phyloP scores from a whole-genome alignment of 768 basidiomycete species.

The Pleurotus sapidus region DNA sequence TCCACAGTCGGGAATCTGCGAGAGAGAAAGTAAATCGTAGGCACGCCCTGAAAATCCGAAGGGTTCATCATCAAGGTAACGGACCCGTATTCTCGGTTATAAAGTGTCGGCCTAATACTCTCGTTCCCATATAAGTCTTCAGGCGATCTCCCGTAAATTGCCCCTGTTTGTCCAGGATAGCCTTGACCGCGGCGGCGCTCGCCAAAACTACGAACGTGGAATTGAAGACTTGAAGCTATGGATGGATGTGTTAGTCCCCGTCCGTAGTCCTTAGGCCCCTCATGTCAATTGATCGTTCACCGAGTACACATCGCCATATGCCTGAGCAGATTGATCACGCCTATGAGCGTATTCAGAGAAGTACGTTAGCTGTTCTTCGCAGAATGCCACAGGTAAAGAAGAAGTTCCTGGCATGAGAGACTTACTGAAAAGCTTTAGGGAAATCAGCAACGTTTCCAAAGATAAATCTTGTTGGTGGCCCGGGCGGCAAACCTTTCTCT shows the following conservation, averaged over 20 bases:
- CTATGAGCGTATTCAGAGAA: background rate
- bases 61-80: background rate
- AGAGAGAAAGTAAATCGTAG: background rate
- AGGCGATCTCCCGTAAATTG: constrained; percentile 21
- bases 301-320: constrained; percentile 16
- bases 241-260: background rate
- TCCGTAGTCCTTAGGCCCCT: background rate
- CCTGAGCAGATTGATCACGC: constrained; percentile 11
- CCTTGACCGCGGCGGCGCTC: constrained; percentile 16
- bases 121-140: constrained; percentile 13
- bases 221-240: constrained; percentile 18
- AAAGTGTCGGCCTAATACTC: background rate
- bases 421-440: constrained; percentile 10
- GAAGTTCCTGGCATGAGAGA: background rate
- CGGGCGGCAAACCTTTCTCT: constrained; percentile 18
- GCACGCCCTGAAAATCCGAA: background rate
- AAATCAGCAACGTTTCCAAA: constrained; percentile 18
- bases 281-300: background rate
- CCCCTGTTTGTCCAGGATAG: constrained; percentile 24
- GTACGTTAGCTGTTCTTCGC: too few species aligned
- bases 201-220: constrained; percentile 21
- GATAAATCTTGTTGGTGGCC: constrained; percentile 18
- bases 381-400: background rate
- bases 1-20: constrained; percentile 12
- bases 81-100: constrained; percentile 3